phyloP scores from a whole-genome alignment of 2,329 filamentous ascomycete genomes.

The Laburnicola sp. region DNA sequence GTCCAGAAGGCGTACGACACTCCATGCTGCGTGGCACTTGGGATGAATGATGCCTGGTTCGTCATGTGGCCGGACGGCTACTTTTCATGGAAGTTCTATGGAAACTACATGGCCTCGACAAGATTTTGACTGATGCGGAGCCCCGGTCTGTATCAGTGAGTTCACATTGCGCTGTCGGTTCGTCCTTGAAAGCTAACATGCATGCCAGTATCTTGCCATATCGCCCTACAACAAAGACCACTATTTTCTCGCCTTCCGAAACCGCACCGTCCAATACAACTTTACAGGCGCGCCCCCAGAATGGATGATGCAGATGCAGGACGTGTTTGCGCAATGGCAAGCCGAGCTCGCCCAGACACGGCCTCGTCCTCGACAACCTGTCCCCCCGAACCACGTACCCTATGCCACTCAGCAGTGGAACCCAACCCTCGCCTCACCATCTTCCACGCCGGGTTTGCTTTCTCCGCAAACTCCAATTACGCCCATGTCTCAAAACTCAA shows the following conservation, averaged over 20 bases:
- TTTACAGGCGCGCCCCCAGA: slow-evolving; percentile 36
- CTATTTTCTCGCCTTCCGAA: slow-evolving; percentile 38
- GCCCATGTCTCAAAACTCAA: slow-evolving; percentile 7
- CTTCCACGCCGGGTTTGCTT: slow-evolving; percentile 1
- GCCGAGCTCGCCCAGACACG: slow-evolving; percentile 27
- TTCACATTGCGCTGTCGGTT: not conserved
- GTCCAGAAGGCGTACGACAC: slow-evolving; percentile 39
- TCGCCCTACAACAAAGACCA: slow-evolving; percentile 39
- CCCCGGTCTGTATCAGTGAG: slow-evolving; percentile 35
- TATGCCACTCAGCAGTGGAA: slow-evolving; percentile 15
- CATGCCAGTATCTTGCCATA: slow-evolving; percentile 37
- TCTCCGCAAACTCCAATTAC: slow-evolving; percentile 10
- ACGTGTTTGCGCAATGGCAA: slow-evolving; percentile 37
- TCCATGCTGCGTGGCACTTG: slow-evolving; percentile 34
- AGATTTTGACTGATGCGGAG: slow-evolving; percentile 30
- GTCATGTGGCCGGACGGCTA: slow-evolving; percentile 39
- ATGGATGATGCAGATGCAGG: slow-evolving; percentile 41
- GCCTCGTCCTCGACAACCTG: slow-evolving; percentile 12
- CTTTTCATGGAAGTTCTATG: slow-evolving; percentile 39
- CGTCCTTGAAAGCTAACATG: not conserved
- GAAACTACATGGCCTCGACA: slow-evolving; percentile 34
- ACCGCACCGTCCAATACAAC: slow-evolving; percentile 40
- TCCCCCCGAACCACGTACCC: slow-evolving; percentile 1
- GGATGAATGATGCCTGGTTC: slow-evolving; percentile 39
- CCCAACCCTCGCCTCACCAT: slow-evolving; percentile 7